phyloP scores from a whole-genome alignment of 768 basidiomycete species.

The Tricholoma sp. region DNA sequence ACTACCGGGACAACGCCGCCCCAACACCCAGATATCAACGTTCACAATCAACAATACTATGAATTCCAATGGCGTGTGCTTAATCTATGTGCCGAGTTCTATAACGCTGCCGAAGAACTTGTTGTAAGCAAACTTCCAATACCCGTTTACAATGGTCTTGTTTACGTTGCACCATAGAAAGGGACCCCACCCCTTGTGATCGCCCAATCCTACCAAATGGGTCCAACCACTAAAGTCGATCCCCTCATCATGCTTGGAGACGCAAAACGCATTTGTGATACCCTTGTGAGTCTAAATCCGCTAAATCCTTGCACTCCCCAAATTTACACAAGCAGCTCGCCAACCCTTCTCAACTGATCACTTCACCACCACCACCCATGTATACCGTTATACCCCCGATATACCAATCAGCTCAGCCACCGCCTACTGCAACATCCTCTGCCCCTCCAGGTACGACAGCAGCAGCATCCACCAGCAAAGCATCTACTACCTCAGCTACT shows the following conservation, averaged over 20 bases:
- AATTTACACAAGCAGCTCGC: constrained; percentile 44
- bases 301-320: background rate
- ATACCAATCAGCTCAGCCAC: constrained; percentile 26
- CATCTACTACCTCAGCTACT: constrained; percentile 30
- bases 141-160: constrained; percentile 6
- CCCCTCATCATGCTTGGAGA: constrained; percentile 70
- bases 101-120: constrained; percentile 80
- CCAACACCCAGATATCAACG: constrained; percentile 44
- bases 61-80: constrained; percentile 85
- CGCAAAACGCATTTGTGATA: constrained; percentile 75
- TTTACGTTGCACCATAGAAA: constrained; percentile 33
- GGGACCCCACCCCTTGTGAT: constrained; percentile 65
- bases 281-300: constrained; percentile 43
- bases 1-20: constrained; percentile 26
- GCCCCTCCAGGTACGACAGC: constrained; percentile 23
- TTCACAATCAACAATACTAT: constrained; percentile 74
- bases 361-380: constrained; percentile 59
- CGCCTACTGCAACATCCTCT: constrained; percentile 20
- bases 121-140: constrained; percentile 46
- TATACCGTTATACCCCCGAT: constrained; percentile 44
- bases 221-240: constrained; percentile 63
- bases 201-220: constrained; percentile 77
- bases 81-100: constrained; percentile 81
- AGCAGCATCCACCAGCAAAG: constrained; percentile 23
- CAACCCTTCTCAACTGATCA: constrained; percentile 66